Base-by-base conservation (phyloP, 495 filamentous ascomycete genomes). In the Clavariopsis aquatica region DNA sequence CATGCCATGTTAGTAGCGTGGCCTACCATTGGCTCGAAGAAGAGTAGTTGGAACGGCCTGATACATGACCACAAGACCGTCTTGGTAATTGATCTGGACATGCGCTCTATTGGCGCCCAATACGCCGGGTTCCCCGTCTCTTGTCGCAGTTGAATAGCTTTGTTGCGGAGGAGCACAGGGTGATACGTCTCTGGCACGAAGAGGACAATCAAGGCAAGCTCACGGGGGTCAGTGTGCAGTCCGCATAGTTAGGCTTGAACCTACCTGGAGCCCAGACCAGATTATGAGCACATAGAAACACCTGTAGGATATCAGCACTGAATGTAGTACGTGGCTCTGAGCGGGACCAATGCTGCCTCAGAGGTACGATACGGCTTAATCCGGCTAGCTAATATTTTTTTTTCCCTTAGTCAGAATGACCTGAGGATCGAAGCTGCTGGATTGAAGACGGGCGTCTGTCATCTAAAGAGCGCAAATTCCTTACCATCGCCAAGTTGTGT, bases 111-210 rank as follows among this genome's bases (percentile, higher is more conserved):
- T 10, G 92, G 89, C 20, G 94, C 91, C 54, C 81, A 78, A 81
- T 87, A 96, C 46, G 84, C 77, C 7, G 87, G 80, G 68, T 97
- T 88, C 6, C 88, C 89, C 2, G 90, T 96, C 63, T 88, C 84
- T 68, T 87, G 84, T 23, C 94, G 84, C 24, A 96, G 71, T 49
- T 78, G 78, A 24, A 78, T 75, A 3, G 94, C 94, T 65, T 95
- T 96, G 26, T 83, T 77, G 36, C 89, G 83, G 24, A 98, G 80
- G 28, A 94, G 79, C 22, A 87, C 85, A 24, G 86, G 86, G 57
- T 90, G 89, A 71, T 96, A 98, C 0, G 94, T 98, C 77, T 97
- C 93, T 1, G 94, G 93, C 1, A 96, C 91, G 23, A 56, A 24
- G 29, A 45, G 20, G 4, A 52, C 29, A 27, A 52, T 61, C 47